A percentile compares a stretch with the other conserved stretches of the same genome.
Evolutionary conservation across 73 alveolate species (phyloP).

Genomic region (Tetrahymena borealis): DNA sequence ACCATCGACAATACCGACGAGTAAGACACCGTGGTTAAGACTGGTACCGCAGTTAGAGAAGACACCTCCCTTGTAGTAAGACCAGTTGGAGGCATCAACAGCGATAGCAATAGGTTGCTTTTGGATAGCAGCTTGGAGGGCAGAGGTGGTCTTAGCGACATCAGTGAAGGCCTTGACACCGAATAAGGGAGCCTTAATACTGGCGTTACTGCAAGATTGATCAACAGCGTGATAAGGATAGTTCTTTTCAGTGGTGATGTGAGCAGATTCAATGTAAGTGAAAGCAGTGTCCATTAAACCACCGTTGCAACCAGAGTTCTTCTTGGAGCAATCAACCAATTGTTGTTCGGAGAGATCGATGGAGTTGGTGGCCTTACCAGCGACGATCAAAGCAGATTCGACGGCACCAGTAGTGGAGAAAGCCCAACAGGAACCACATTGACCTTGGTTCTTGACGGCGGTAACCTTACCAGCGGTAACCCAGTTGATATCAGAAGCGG

Average conservation of each 20-base stretch:
- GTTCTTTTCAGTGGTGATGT: constrained; percentile 17
- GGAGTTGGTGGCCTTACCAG: neutral
- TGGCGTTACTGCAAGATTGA: neutral
- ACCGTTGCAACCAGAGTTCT: constrained; percentile 51
- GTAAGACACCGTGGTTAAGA: constrained; percentile 44
- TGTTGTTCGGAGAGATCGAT: constrained; percentile 67
- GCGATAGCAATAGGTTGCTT: constrained; percentile 53
- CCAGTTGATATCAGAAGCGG: constrained; percentile 19
- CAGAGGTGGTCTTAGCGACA: constrained; percentile 5
- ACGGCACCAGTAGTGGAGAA: constrained; percentile 61
- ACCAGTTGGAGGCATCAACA: constrained; percentile 11
- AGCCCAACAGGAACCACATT: constrained; percentile 70
- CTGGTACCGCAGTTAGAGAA: neutral
- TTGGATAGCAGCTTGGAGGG: constrained; percentile 11
- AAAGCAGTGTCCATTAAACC: constrained; percentile 38
- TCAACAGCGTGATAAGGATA: constrained; percentile 44
- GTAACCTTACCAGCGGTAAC: constrained; percentile 42
- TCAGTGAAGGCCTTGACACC: neutral
- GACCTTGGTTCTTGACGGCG: constrained; percentile 55
- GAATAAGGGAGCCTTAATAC: neutral
- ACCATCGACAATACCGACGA: constrained; percentile 44
- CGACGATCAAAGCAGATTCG: constrained; percentile 35
- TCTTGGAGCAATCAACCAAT: constrained; percentile 64
- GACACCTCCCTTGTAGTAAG: neutral
- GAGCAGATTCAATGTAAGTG: constrained; percentile 1